Conservation (phyloP, 176 grass and related monocot genomes). For the Urochloa ruziziensis region DNA sequence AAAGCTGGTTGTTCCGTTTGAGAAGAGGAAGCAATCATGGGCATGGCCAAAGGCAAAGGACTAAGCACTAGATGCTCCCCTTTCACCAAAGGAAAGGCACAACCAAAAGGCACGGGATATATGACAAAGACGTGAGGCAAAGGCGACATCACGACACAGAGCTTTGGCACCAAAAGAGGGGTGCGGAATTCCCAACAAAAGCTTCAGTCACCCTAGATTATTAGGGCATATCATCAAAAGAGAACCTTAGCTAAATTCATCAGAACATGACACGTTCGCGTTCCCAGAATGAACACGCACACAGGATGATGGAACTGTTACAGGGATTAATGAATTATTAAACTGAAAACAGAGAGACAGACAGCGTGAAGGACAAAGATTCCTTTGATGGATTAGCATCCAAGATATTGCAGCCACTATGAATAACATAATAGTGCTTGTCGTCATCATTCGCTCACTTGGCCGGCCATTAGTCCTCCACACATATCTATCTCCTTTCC, state of each 20-base stretch:
- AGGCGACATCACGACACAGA: not conserved
- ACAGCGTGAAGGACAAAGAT: no score
- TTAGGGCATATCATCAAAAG: not conserved
- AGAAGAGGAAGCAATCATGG: slow-evolving; percentile 36
- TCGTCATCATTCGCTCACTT: no score
- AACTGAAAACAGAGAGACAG: no score
- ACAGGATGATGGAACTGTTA: no score
- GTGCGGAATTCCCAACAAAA: slow-evolving; percentile 25
- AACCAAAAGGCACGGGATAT: slow-evolving; percentile 32
- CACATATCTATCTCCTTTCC: no score
- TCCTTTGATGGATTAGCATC: no score
- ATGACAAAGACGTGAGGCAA: slow-evolving; percentile 30
- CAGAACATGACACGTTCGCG: not conserved
- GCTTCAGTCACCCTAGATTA: not conserved
- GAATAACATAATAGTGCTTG: no score
- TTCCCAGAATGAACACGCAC: not conserved
- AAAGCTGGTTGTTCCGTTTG: slow-evolving; percentile 34
- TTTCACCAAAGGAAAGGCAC: slow-evolving; percentile 58
- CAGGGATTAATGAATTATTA: no score
- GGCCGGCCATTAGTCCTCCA: no score
- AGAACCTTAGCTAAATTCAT: not conserved
- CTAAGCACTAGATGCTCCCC: slow-evolving; percentile 45
- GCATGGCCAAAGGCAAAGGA: slow-evolving; percentile 28
- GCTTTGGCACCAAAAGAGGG: no score
- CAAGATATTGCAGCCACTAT: no score